phyloP scores from a whole-genome alignment of 108 stramenopile species.

The Skeletonema costatum region DNA sequence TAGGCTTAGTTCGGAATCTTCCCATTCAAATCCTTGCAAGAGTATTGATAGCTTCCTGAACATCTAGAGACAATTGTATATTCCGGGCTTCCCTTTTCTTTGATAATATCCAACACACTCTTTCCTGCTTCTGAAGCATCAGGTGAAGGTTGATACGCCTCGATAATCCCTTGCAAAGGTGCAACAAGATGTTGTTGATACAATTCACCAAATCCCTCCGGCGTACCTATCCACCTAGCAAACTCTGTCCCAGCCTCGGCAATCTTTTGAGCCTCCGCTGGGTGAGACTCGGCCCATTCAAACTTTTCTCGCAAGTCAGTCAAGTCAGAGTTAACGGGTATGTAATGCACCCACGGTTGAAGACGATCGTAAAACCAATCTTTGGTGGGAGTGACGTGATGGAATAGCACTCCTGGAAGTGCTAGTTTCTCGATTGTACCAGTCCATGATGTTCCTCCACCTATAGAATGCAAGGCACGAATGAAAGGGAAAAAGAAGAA shows the following conservation, averaged over 20 bases:
- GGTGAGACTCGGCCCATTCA: conserved; percentile 24
- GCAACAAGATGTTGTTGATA: conserved; percentile 1
- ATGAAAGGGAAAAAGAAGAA: background rate
- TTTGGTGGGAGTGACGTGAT: conserved; percentile 45
- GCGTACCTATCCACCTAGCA: conserved; percentile 15
- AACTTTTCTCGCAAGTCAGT: conserved; percentile 25
- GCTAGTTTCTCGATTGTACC: conserved; percentile 52
- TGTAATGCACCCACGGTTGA: conserved; percentile 48
- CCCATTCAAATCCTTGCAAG: conserved; percentile 6
- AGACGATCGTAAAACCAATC: conserved; percentile 47
- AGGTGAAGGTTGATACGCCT: conserved; percentile 14
- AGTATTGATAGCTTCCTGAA: conserved; percentile 17
- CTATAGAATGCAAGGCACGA: background rate
- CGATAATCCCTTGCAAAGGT: conserved; percentile 6
- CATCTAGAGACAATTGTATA: conserved; percentile 31
- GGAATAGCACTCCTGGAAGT: conserved; percentile 48
- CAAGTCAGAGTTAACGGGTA: conserved; percentile 35
- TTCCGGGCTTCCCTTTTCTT: conserved; percentile 9
- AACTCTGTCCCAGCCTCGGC: conserved; percentile 19
- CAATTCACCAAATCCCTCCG: conserved; percentile 6
- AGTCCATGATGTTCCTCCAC: conserved; percentile 57
- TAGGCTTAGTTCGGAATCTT: background rate
- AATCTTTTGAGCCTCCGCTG: conserved; percentile 12
- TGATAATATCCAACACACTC: conserved; percentile 30
- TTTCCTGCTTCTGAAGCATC: conserved; percentile 7